Percentiles rank a stretch among this genome's conserved stretches.
Conservation (phyloP, 768 basidiomycete genomes). For the Kwoniella dendrophila region DNA sequence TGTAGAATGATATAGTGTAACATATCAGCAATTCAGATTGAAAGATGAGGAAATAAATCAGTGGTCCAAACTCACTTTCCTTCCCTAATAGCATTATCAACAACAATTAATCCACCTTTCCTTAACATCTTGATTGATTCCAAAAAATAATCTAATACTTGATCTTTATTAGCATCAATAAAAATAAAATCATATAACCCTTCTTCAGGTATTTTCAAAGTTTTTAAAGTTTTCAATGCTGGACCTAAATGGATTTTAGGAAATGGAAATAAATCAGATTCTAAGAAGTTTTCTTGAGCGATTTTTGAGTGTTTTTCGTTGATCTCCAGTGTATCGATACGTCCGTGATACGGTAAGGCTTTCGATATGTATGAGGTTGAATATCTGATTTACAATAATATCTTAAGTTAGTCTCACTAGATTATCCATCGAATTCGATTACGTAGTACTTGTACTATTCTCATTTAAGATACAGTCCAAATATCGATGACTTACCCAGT, state of each 20-base stretch:
- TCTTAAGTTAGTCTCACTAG: background rate
- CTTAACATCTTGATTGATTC: slow-evolving; percentile 67
- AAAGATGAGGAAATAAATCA: background rate
- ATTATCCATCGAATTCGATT: background rate
- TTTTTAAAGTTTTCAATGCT: slow-evolving; percentile 42
- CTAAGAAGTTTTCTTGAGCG: slow-evolving; percentile 64
- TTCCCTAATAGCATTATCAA: slow-evolving; percentile 47
- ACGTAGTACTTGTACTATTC: no score
- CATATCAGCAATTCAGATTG: background rate
- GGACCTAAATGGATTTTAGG: slow-evolving; percentile 60
- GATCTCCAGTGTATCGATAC: slow-evolving; percentile 54
- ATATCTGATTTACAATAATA: slow-evolving; percentile 27
- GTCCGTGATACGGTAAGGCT: slow-evolving; percentile 51
- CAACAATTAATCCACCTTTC: slow-evolving; percentile 64
- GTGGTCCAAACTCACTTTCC: slow-evolving; percentile 33
- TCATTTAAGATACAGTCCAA: background rate
- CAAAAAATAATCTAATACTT: slow-evolving; percentile 63
- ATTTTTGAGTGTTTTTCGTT: slow-evolving; percentile 57
- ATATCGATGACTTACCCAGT: slow-evolving; percentile 61
- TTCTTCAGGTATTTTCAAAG: slow-evolving; percentile 22
- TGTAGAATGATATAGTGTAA: slow-evolving; percentile 1
- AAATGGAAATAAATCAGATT: slow-evolving; percentile 63
- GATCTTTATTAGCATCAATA: slow-evolving; percentile 72
- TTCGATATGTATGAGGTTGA: slow-evolving; percentile 54
- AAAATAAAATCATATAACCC: slow-evolving; percentile 66